These are phyloP conservation scores for Boletellus deceptivus DNA, from an alignment of 1,284 basidiomycete species.

Conservation along the genomic window DNA sequence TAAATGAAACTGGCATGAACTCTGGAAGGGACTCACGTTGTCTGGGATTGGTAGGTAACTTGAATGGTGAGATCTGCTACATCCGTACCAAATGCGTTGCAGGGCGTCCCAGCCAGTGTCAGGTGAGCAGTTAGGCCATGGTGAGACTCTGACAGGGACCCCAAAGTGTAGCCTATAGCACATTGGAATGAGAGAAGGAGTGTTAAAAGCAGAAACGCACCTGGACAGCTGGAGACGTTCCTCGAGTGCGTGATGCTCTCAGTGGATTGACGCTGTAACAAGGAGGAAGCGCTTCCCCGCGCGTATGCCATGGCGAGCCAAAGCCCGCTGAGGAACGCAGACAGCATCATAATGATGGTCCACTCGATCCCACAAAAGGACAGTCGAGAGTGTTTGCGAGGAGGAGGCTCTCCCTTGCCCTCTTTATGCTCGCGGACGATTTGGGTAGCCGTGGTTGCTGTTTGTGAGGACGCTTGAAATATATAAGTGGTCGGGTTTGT, in stretches of 20 bases:
- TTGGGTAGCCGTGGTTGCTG: not conserved
- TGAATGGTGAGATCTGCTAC: slow-evolving; percentile 60
- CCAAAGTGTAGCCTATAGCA: slow-evolving; percentile 51
- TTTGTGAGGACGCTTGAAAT: not conserved
- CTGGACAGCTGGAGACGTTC: slow-evolving; percentile 32
- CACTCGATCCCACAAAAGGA: not conserved
- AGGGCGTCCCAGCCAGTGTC: slow-evolving; percentile 55
- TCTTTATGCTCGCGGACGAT: not conserved
- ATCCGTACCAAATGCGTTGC: slow-evolving; percentile 74
- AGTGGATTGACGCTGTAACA: slow-evolving; percentile 6
- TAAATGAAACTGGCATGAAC: not conserved
- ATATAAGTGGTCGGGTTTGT: too few relatives aligned
- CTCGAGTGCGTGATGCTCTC: slow-evolving; percentile 13
- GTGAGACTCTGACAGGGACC: slow-evolving; percentile 42
- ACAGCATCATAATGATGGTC: slow-evolving; percentile 13
- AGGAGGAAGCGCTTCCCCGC: slow-evolving; percentile 9
- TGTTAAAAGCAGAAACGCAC: slow-evolving; percentile 27
- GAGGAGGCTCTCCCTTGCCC: not conserved
- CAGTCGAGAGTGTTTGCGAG: slow-evolving; percentile 12
- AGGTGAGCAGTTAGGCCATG: slow-evolving; percentile 58
- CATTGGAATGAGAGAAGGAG: not conserved
- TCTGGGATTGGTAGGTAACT: slow-evolving; percentile 61
- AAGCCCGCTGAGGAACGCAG: slow-evolving; percentile 20
- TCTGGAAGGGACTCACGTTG: slow-evolving; percentile 39
- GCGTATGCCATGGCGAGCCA: slow-evolving; percentile 15